These are phyloP conservation scores for Rhodosporidiobolus sp. DNA, from an alignment of 768 basidiomycete genomes.

Conservation along the genomic window DNA sequence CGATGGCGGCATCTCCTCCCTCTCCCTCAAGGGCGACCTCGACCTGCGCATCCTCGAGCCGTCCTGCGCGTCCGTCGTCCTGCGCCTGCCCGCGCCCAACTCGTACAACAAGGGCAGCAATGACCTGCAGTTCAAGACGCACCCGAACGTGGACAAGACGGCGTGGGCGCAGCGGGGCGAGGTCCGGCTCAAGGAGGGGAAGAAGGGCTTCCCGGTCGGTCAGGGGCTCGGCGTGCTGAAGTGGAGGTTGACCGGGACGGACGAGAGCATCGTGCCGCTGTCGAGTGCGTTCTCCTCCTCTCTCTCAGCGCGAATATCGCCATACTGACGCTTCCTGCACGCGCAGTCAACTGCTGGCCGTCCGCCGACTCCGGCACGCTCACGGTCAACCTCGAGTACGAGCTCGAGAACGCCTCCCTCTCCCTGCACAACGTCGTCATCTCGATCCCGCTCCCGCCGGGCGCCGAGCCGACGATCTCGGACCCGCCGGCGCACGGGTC, in stretches of 20 bases:
- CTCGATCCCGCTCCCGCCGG: conserved; percentile 83
- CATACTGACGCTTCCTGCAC: not conserved
- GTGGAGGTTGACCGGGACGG: conserved; percentile 86
- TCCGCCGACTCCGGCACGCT: conserved; percentile 86
- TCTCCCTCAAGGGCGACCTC: conserved; percentile 94
- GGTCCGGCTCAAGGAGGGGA: conserved; percentile 78
- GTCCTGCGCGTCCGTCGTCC: conserved; percentile 65
- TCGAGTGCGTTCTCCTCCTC: conserved; percentile 63
- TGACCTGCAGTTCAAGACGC: conserved; percentile 90
- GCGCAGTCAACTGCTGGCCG: conserved; percentile 92
- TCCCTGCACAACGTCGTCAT: conserved; percentile 80
- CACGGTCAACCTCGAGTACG: conserved; percentile 95
- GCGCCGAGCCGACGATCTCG: conserved; percentile 75
- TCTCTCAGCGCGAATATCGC: not conserved
- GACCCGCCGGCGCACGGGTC: conserved; percentile 65
- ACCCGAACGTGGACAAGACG: conserved; percentile 90
- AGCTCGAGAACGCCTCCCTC: conserved; percentile 79
- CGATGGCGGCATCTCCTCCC: conserved; percentile 82
- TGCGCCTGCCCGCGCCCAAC: conserved; percentile 60
- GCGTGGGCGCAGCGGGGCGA: conserved; percentile 63
- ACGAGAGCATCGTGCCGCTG: conserved; percentile 85
- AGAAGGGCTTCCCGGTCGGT: conserved; percentile 78
- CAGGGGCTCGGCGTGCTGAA: conserved; percentile 79
- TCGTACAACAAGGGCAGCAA: conserved; percentile 54
- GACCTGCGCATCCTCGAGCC: conserved; percentile 81